phyloP scores from a whole-genome alignment of 371 early-diverging fungal genomes.

The Apophysomyces sp. region DNA sequence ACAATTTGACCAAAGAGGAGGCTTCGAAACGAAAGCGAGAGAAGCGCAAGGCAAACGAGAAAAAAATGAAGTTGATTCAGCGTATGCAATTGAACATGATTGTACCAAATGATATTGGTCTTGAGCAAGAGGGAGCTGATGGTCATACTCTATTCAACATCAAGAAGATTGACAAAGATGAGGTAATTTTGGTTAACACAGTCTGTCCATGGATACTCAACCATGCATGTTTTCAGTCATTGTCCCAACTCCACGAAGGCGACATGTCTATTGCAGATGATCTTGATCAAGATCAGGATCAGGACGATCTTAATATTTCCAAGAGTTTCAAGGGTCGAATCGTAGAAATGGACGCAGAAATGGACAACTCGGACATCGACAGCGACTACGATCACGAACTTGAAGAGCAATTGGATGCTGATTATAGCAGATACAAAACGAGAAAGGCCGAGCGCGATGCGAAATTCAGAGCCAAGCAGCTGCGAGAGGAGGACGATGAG shows the following conservation, averaged over 20 bases:
- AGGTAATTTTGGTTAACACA: conserved; percentile 15
- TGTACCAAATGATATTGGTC: conserved; percentile 84
- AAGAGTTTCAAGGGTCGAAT: conserved; percentile 28
- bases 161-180: conserved; percentile 55
- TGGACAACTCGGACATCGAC: conserved; percentile 39
- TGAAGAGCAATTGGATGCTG: conserved; percentile 74
- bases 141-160: conserved; percentile 62
- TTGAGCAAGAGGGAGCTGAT: conserved; percentile 70
- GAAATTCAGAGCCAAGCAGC: conserved; percentile 68
- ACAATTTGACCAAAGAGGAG: conserved; percentile 58
- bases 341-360: conserved; percentile 36
- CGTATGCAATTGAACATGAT: conserved; percentile 93
- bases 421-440: conserved; percentile 71
- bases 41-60: conserved; percentile 69
- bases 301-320: conserved; percentile 36
- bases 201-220: background rate
- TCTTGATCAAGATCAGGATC: conserved; percentile 37
- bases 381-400: conserved; percentile 55
- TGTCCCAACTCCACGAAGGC: conserved; percentile 50
- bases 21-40: conserved; percentile 56
- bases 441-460: conserved; percentile 76
- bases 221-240: conserved; percentile 17
- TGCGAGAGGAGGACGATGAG: conserved; percentile 65
- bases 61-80: conserved; percentile 79
- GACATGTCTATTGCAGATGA: conserved; percentile 60